Evolutionary conservation across 805 yeast species (phyloP).

Genomic region (Wickerhamomyces bovis): DNA sequence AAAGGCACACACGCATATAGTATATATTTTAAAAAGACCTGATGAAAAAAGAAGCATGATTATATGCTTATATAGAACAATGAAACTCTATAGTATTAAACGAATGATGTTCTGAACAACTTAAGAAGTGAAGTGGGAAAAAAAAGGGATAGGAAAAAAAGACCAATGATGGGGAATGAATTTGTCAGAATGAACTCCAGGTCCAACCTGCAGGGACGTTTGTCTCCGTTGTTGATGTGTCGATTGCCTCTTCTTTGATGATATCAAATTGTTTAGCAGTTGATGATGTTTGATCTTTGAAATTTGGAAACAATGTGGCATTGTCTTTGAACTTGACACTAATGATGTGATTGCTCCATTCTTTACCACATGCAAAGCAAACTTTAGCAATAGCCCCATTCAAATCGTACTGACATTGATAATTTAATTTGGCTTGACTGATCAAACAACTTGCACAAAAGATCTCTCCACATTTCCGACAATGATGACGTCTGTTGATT

Average conservation of each 20-base stretch:
- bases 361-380: slow-evolving; percentile 50
- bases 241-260: not conserved
- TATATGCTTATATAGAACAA: too few relatives aligned
- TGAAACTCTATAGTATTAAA: not conserved
- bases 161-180: not conserved
- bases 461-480: slow-evolving; percentile 67
- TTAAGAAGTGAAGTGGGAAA: not conserved
- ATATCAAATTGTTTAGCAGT: not conserved
- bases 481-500: slow-evolving; percentile 65
- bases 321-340: slow-evolving; percentile 1
- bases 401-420: slow-evolving; percentile 38
- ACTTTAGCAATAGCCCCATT: slow-evolving; percentile 54
- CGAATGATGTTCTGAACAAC: not conserved
- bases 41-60: not conserved
- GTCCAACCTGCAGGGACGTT: slow-evolving; percentile 61
- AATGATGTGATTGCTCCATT: slow-evolving; percentile 38
- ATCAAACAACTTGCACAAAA: slow-evolving; percentile 56
- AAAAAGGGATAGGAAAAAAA: not conserved
- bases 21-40: too few relatives aligned
- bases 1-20: not conserved
- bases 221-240: slow-evolving; percentile 4
- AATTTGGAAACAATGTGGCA: not conserved
- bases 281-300: not conserved
- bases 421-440: slow-evolving; percentile 41
- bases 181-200: slow-evolving; percentile 48